These are phyloP conservation scores for Elaeis guineensis DNA, from an alignment of 176 grass and related monocot species.

Conservation along the genomic window DNA sequence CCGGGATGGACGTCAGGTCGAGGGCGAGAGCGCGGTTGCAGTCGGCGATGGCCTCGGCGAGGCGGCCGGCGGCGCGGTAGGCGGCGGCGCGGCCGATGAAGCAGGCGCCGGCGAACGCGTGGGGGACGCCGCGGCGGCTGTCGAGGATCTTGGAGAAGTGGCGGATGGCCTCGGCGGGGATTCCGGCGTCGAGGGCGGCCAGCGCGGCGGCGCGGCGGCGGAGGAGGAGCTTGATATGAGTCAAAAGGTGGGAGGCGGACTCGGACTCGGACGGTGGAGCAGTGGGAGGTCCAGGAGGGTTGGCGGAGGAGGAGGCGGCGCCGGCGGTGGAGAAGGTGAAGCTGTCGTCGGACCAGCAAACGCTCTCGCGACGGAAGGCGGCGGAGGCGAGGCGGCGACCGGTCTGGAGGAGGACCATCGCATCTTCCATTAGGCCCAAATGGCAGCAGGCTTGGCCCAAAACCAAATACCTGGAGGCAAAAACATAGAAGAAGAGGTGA, in stretches of 20 bases:
- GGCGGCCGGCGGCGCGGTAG: slow-evolving; percentile 43
- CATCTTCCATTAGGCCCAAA: slow-evolving; percentile 87
- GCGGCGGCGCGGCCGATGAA: slow-evolving; percentile 72
- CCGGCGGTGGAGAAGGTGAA: slow-evolving; percentile 30
- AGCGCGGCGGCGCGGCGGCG: slow-evolving; percentile 72
- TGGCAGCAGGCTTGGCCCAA: slow-evolving; percentile 81
- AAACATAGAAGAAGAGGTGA: background rate
- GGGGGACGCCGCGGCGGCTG: slow-evolving; percentile 58
- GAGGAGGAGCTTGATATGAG: slow-evolving; percentile 76
- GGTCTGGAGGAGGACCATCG: slow-evolving; percentile 83
- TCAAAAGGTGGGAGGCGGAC: slow-evolving; percentile 54
- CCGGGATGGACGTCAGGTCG: slow-evolving; percentile 76
- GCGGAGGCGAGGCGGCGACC: slow-evolving; percentile 72
- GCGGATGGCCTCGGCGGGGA: slow-evolving; percentile 64
- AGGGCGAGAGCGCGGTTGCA: slow-evolving; percentile 82
- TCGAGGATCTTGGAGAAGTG: slow-evolving; percentile 85
- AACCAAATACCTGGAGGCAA: slow-evolving; percentile 49
- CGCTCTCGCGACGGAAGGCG: slow-evolving; percentile 83
- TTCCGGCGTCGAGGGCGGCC: slow-evolving; percentile 71
- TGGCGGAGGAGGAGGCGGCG: slow-evolving; percentile 5
- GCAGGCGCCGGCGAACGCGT: slow-evolving; percentile 68
- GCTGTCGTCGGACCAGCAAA: slow-evolving; percentile 83
- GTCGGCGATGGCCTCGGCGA: slow-evolving; percentile 69
- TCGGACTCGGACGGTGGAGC: slow-evolving; percentile 38
- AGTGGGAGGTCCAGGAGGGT: slow-evolving; percentile 5